Conservation (phyloP, 345 rosid species). For the Kernera saxatilis region DNA sequence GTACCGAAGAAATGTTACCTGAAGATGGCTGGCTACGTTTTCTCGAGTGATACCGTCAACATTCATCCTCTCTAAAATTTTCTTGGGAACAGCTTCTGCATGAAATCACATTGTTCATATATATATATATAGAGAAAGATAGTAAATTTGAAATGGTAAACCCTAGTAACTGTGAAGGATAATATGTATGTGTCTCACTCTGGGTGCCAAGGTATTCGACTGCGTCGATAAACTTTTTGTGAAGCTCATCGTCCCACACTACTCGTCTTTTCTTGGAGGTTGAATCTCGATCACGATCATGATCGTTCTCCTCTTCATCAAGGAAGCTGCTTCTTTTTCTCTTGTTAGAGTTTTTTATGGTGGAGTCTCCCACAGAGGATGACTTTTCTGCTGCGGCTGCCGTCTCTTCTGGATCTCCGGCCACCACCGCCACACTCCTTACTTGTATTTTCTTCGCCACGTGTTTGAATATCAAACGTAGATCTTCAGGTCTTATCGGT, state of each 20-base stretch:
- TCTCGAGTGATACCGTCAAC: constrained; percentile 70
- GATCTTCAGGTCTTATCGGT: constrained; percentile 52
- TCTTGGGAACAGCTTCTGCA: constrained; percentile 82
- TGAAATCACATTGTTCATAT: neutral
- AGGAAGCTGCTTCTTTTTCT: neutral
- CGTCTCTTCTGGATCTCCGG: neutral
- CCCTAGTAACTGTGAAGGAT: neutral
- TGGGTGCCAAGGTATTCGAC: constrained; percentile 50
- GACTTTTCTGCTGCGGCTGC: neutral
- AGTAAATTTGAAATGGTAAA: neutral
- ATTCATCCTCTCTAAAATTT: constrained; percentile 72
- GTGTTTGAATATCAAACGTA: constrained; percentile 45
- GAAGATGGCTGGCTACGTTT: constrained; percentile 84
- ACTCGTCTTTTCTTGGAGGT: constrained; percentile 61
- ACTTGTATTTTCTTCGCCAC: neutral
- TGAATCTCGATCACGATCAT: constrained; percentile 45
- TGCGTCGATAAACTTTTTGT: constrained; percentile 62
- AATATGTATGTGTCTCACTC: constrained; percentile 36
- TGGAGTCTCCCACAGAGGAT: constrained; percentile 4
- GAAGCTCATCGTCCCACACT: constrained; percentile 75
- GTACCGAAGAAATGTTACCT: constrained; percentile 49
- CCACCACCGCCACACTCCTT: neutral
- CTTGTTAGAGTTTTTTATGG: constrained; percentile 4
- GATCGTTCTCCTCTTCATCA: constrained; percentile 54
- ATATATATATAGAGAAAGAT: neutral